These are phyloP conservation scores for Jacaranda mimosifolia DNA, from an alignment of 257 asterid genomes.

Conservation along the genomic window DNA sequence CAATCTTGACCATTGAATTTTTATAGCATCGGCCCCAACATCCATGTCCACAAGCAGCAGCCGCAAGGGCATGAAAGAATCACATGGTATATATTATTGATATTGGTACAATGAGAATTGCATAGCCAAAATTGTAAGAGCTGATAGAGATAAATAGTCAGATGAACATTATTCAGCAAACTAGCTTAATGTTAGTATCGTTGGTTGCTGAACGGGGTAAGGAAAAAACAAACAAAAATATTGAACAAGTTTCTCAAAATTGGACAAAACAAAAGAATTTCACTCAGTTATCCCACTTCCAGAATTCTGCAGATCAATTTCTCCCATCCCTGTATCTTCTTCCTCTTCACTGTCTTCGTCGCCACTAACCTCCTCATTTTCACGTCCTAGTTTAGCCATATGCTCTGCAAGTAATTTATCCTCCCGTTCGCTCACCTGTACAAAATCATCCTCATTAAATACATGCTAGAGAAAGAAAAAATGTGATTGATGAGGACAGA, in stretches of 20 bases:
- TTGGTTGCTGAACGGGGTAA: background rate
- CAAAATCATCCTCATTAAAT: constrained; percentile 30
- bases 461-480: background rate
- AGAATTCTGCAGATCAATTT: constrained; percentile 73
- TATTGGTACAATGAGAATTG: no score
- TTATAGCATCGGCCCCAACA: no score
- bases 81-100: no score
- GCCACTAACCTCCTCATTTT: constrained; percentile 87
- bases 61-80: no score
- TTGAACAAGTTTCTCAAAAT: constrained; percentile 14
- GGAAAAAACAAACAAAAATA: constrained; percentile 16
- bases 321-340: constrained; percentile 99
- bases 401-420: constrained; percentile 85
- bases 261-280: constrained; percentile 5
- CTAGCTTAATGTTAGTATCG: background rate
- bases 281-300: constrained; percentile 52
- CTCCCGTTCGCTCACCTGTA: constrained; percentile 96
- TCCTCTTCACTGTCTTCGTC: constrained; percentile 94
- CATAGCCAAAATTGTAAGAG: no score
- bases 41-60: no score
- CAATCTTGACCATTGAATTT: no score
- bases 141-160: no score
- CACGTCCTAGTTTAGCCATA: constrained; percentile 70
- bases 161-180: background rate
- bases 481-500: background rate